Evolutionary conservation across 495 filamentous ascomycete genomes (phyloP).

Genomic region (Penicillium odoratum): DNA sequence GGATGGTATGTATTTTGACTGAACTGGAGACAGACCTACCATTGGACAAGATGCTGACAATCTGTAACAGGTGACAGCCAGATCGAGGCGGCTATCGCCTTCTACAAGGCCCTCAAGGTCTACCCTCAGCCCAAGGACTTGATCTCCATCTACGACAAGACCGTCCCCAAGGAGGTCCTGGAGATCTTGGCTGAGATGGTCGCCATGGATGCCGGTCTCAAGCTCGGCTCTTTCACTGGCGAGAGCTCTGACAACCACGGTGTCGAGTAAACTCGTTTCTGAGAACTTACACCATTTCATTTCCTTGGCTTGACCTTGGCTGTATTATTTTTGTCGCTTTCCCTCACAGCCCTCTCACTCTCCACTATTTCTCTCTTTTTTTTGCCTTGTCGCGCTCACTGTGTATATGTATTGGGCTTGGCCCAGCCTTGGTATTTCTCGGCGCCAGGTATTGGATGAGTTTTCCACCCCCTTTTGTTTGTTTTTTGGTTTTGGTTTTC

Average conservation of each 20-base stretch:
- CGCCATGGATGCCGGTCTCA: slow-evolving; percentile 75
- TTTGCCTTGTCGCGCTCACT: not conserved
- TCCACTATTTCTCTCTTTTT: slow-evolving; percentile 13
- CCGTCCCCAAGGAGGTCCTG: slow-evolving; percentile 89
- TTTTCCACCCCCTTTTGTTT: slow-evolving; percentile 9
- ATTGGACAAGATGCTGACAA: slow-evolving; percentile 2
- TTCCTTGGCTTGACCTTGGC: slow-evolving; percentile 11
- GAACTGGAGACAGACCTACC: not conserved
- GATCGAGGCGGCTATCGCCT: slow-evolving; percentile 85
- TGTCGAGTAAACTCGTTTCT: slow-evolving; percentile 35
- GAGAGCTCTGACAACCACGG: slow-evolving; percentile 37
- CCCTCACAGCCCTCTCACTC: slow-evolving; percentile 9
- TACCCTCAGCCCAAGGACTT: slow-evolving; percentile 92
- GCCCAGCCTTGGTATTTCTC: slow-evolving; percentile 37
- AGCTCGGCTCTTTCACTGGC: slow-evolving; percentile 55
- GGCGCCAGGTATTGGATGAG: slow-evolving; percentile 34
- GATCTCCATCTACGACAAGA: slow-evolving; percentile 97
- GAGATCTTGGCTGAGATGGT: slow-evolving; percentile 98
- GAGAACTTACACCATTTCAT: not conserved
- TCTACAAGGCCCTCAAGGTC: slow-evolving; percentile 98
- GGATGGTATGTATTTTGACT: slow-evolving; percentile 53
- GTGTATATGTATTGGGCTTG: slow-evolving; percentile 31
- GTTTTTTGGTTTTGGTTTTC: slow-evolving; percentile 5
- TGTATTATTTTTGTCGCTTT: slow-evolving; percentile 13
- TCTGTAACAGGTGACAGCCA: slow-evolving; percentile 60